These are phyloP conservation scores for Brassica nigra DNA, from an alignment of 345 rosid genomes.

Conservation along the genomic window DNA sequence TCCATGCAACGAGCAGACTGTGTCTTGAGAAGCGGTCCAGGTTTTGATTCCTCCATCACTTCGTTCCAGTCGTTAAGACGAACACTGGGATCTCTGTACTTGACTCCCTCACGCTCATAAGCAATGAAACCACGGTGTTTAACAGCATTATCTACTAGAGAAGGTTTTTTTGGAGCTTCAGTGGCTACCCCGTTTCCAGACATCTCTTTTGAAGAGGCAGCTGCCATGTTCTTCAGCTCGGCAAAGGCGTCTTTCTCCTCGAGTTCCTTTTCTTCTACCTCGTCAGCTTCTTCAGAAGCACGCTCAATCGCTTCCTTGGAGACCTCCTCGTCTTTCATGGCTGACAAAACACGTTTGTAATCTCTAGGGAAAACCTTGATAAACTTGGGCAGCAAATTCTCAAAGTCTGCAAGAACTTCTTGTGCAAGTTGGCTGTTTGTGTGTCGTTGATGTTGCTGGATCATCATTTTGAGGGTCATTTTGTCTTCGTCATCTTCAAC, in stretches of 20 bases:
- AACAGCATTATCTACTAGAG: constrained; percentile 59
- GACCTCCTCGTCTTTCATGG: constrained; percentile 62
- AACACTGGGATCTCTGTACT: constrained; percentile 84
- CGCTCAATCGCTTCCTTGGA: constrained; percentile 42
- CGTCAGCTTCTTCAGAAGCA: constrained; percentile 56
- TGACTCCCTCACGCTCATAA: constrained; percentile 91
- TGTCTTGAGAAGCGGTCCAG: constrained; percentile 82
- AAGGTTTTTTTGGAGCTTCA: constrained; percentile 59
- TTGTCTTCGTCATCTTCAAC: constrained; percentile 93
- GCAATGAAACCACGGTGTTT: constrained; percentile 86
- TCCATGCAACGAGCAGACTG: constrained; percentile 99
- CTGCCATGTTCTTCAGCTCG: constrained; percentile 89
- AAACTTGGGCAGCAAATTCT: constrained; percentile 72
- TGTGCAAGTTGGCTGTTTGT: constrained; percentile 85
- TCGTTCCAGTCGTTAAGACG: constrained; percentile 93
- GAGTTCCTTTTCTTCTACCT: constrained; percentile 58
- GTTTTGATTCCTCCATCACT: constrained; percentile 81
- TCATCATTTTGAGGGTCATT: constrained; percentile 86
- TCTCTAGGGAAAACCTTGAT: constrained; percentile 96
- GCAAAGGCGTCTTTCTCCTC: constrained; percentile 76
- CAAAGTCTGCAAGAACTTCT: constrained; percentile 83
- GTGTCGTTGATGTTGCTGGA: constrained; percentile 95
- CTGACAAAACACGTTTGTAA: constrained; percentile 87
- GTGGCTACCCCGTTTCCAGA: constrained; percentile 49
- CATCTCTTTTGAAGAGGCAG: constrained; percentile 50